Percentiles rank a stretch among this genome's conserved stretches.
Evolutionary conservation across 345 rosid species (phyloP).

Genomic region (Salix purpurea): DNA sequence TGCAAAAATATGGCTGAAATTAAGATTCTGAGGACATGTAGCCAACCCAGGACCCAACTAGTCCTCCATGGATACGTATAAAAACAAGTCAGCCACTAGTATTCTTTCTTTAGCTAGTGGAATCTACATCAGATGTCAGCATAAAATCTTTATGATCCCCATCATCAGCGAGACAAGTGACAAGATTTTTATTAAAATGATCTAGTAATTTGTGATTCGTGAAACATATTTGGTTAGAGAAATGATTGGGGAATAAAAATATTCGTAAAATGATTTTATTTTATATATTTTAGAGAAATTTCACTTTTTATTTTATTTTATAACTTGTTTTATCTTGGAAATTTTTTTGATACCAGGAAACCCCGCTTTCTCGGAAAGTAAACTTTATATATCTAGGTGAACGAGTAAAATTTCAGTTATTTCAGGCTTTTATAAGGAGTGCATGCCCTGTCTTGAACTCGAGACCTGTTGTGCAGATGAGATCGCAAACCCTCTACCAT

Average conservation of each 20-base stretch:
- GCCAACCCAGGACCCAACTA: not conserved
- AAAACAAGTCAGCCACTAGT: constrained; percentile 9
- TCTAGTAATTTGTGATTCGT: not conserved
- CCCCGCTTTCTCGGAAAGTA: accelerated
- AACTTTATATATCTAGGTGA: too few relatives aligned
- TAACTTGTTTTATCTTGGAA: too few relatives aligned
- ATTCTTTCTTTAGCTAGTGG: constrained; percentile 12
- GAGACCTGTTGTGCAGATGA: too few relatives aligned
- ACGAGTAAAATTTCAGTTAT: too few relatives aligned
- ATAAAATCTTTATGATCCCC: not conserved
- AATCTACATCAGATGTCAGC: constrained; percentile 25
- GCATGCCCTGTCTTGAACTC: accelerated
- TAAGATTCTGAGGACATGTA: constrained; percentile 14
- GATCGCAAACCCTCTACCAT: too few relatives aligned
- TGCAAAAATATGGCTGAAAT: constrained; percentile 5
- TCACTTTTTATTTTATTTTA: too few relatives aligned
- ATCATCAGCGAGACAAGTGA: not conserved
- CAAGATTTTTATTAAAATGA: not conserved
- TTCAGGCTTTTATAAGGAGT: too few relatives aligned
- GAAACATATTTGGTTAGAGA: too few relatives aligned
- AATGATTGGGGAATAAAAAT: too few relatives aligned
- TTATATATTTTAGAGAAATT: too few relatives aligned
- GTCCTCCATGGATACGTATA: not conserved
- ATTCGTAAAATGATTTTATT: too few relatives aligned
- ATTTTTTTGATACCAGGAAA: too few relatives aligned